Base-by-base conservation (phyloP, 169 alveolate genomes). In the Plasmodium chabaudi region DNA sequence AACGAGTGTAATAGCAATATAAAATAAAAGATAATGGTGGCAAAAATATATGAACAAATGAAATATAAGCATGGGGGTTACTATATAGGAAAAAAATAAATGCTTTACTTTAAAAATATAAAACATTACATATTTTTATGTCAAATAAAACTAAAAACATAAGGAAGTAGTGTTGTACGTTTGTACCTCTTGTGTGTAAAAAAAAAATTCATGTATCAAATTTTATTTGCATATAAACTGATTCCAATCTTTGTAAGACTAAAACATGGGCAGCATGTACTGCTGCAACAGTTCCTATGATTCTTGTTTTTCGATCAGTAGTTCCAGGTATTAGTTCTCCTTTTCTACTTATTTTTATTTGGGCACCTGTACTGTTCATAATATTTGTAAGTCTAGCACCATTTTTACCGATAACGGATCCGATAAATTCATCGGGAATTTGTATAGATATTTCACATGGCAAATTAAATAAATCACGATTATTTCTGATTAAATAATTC, bases 311-410 rank as follows among this genome's bases (percentile, higher is more conserved):
- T 46, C 92, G 34, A 57, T 87, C 69, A 60, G 70, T 21, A 47
- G 92, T 72, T 42, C 92, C 92, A 1, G 92, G 88, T 17, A 73
- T n/a, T 56, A 73, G 42, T 44, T 72, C 88, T 13, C 88, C 92
- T 57, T 87, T 87, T 87, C 84, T 61, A 61, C 87, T 72, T 87
- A 87, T 87, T 69, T 70, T 87, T 9, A 87, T 87, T 53, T 87
- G 87, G 1, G 92, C 88, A 42, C 92, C 92, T 68, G 92, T 87
- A 70, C 88, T 73, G 71, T 73, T 73, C 87, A 87, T 87, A 57
- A 87, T 73, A 55, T 87, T 72, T 12, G 87, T 63, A 55, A 87
- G 70, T 87, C 88, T 63, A 5, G 84, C 17, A 17, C 92, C 92
- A 21, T 87, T 87, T 49, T 72, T 72, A 6, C 92, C 92, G 0